phyloP scores from a whole-genome alignment of 73 alveolate species.

The Tetrahymena borealis region DNA sequence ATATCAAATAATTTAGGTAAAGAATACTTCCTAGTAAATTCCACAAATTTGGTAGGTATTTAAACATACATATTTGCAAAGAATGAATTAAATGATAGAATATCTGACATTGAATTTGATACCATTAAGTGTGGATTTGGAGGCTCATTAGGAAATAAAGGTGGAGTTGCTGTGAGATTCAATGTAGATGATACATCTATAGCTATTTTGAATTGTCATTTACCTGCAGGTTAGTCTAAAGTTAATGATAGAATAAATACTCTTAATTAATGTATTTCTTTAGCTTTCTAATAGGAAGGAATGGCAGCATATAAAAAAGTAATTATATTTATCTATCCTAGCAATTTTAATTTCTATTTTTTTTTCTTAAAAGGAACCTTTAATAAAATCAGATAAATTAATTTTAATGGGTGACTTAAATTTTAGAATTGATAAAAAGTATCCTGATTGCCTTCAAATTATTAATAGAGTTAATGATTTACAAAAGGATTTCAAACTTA shows the following conservation, averaged over 20 bases:
- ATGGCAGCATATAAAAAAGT: slow-evolving; percentile 34
- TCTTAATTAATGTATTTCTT: slow-evolving; percentile 40
- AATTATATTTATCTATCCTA: too few relatives aligned
- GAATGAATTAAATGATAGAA: slow-evolving; percentile 33
- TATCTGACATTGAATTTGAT: slow-evolving; percentile 40
- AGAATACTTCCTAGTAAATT: slow-evolving; percentile 31
- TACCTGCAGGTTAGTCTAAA: slow-evolving; percentile 59
- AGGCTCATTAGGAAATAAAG: slow-evolving; percentile 90
- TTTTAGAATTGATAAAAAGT: slow-evolving; percentile 27
- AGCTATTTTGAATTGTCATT: slow-evolving; percentile 72
- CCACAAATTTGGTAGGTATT: slow-evolving; percentile 65
- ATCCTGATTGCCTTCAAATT: not conserved
- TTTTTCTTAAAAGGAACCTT: slow-evolving; percentile 33
- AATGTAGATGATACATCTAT: slow-evolving; percentile 59
- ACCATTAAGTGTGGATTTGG: slow-evolving; percentile 80
- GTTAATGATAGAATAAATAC: slow-evolving; percentile 53
- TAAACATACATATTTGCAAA: slow-evolving; percentile 51
- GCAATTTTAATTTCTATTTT: slow-evolving; percentile 54
- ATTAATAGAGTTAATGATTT: not conserved
- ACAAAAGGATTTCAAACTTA: not conserved
- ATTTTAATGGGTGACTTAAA: slow-evolving; percentile 46
- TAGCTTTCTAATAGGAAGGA: slow-evolving; percentile 49
- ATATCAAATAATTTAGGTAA: slow-evolving; percentile 17
- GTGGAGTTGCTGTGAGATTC: slow-evolving; percentile 77
- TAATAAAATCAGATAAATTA: not conserved